Conservation (phyloP, 2,329 filamentous ascomycete species). For the Alternaria novae-zelandiae region DNA sequence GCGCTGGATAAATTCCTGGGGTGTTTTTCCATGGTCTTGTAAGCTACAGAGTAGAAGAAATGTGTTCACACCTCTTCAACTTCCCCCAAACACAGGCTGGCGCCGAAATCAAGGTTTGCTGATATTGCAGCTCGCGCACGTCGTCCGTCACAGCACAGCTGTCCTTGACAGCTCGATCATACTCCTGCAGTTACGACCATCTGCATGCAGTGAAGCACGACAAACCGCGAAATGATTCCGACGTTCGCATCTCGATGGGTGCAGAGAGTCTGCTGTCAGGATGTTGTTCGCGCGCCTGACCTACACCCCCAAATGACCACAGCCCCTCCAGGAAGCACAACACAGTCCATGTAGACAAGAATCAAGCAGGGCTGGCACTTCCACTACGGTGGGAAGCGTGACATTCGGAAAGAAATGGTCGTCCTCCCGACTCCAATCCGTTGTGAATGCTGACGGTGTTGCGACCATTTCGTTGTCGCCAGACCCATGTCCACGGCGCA, state of each 20-base stretch:
- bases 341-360: not conserved
- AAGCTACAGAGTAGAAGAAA: not conserved
- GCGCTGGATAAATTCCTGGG: not conserved
- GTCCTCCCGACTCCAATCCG: not conserved
- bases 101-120: too few species aligned
- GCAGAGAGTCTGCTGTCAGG: not conserved
- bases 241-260: fast-evolving
- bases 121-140: too few species aligned
- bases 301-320: not conserved
- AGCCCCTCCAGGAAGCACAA: not conserved
- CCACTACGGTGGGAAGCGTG: not conserved
- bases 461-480: not conserved
- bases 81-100: not conserved
- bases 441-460: not conserved
- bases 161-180: not conserved
- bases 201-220: fast-evolving
- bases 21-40: not conserved
- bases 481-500: not conserved
- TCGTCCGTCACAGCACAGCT: not conserved
- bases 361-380: not conserved
- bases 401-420: not conserved
- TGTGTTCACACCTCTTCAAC: not conserved
- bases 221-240: not conserved
- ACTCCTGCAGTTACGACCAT: fast-evolving
- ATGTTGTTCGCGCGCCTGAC: not conserved